Evolutionary conservation across 371 early-diverging fungal species (phyloP).

Genomic region (Apophysomyces elegans): DNA sequence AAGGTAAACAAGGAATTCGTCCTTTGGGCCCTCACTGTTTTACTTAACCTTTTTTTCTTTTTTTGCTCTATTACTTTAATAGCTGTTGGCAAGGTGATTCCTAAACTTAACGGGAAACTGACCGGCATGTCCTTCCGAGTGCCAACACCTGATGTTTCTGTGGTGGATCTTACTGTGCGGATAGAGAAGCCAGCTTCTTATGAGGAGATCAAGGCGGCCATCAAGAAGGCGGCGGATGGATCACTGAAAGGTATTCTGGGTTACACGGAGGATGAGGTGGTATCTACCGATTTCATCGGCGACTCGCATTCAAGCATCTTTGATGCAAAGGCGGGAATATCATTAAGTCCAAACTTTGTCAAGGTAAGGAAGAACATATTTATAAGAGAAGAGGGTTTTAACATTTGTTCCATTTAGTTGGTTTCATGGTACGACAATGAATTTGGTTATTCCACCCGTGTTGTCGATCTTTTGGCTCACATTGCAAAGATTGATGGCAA

Average conservation of each 20-base stretch:
- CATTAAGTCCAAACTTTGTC: constrained; percentile 95
- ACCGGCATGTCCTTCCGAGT: constrained; percentile 99
- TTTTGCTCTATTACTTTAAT: neutral
- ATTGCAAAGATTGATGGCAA: constrained; percentile 24
- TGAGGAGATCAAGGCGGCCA: constrained; percentile 85
- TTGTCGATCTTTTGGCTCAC: constrained; percentile 26
- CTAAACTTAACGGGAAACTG: constrained; percentile 94
- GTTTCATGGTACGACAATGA: constrained; percentile 97
- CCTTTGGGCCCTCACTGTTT: too few species aligned
- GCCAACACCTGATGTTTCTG: constrained; percentile 97
- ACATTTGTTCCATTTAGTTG: constrained; percentile 45
- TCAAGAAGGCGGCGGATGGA: constrained; percentile 85
- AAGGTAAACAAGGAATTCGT: constrained; percentile 36
- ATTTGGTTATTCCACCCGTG: constrained; percentile 85
- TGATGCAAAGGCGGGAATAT: constrained; percentile 98
- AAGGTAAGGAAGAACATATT: constrained; percentile 54
- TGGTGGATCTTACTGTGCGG: constrained; percentile 97
- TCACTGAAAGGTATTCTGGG: constrained; percentile 93
- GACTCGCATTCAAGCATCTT: constrained; percentile 92
- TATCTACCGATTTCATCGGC: constrained; percentile 96
- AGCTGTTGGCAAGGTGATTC: constrained; percentile 99
- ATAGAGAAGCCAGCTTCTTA: constrained; percentile 90
- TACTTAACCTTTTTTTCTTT: neutral
- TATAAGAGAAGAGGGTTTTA: neutral
- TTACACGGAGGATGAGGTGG: constrained; percentile 97